A percentile compares a stretch with the other conserved stretches of the same genome.
Conservation (phyloP, 768 basidiomycete species). For the Tulasnella sp. region DNA sequence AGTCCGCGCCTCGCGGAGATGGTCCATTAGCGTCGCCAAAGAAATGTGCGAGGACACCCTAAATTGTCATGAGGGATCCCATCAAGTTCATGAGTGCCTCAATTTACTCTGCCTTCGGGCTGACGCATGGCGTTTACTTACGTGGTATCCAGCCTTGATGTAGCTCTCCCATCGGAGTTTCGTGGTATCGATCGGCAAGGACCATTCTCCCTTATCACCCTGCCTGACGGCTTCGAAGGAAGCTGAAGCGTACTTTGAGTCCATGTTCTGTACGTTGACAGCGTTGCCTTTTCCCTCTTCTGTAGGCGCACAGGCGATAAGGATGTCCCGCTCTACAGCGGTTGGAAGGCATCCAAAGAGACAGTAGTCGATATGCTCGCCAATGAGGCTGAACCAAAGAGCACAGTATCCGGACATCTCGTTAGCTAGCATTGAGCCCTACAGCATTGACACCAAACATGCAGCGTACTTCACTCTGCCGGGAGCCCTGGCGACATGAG, state of each 20-base stretch:
- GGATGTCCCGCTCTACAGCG: conserved; percentile 75
- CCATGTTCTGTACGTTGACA: conserved; percentile 26
- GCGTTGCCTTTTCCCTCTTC: conserved; percentile 29
- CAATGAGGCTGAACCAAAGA: conserved; percentile 28
- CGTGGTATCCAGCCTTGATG: conserved; percentile 78
- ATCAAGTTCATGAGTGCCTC: background rate
- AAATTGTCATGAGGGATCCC: background rate
- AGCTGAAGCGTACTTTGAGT: conserved; percentile 47
- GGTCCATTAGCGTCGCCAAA: conserved; percentile 30
- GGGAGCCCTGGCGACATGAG: conserved; percentile 65
- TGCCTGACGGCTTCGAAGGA: conserved; percentile 45
- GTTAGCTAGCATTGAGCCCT: too few species aligned
- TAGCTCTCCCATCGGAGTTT: conserved; percentile 78
- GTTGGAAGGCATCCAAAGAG: conserved; percentile 76
- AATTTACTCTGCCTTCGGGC: conserved; percentile 1
- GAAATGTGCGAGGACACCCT: conserved; percentile 61
- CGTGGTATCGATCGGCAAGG: conserved; percentile 60
- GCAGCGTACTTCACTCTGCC: conserved; percentile 63
- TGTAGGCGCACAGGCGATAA: conserved; percentile 60
- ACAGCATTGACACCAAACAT: too few species aligned
- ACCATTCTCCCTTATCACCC: conserved; percentile 38
- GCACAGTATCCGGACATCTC: too few species aligned
- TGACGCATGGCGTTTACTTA: conserved; percentile 31
- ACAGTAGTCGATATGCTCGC: conserved; percentile 61
- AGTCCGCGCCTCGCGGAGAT: conserved; percentile 50